Percentiles rank a stretch among this genome's conserved stretches.
phyloP scores from a whole-genome alignment of 2,329 filamentous ascomycete genomes.

The Pseudodiploospora longispora region DNA sequence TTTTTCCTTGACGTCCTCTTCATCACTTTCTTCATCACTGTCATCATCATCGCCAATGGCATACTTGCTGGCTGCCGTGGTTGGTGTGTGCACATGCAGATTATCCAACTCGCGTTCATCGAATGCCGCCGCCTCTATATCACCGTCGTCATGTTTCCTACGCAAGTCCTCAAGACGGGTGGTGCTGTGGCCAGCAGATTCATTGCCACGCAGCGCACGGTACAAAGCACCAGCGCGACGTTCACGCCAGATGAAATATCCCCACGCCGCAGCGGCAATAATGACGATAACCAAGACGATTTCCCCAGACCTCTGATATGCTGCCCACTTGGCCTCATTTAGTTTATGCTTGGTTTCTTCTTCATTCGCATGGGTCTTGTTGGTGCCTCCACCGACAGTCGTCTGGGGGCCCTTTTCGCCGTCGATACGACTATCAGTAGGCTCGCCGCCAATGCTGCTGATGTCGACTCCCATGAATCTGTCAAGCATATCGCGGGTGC shows the following conservation, averaged over 20 bases:
- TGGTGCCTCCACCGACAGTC: constrained; percentile 63
- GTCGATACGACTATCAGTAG: constrained; percentile 72
- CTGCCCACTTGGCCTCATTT: constrained; percentile 79
- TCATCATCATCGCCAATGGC: constrained; percentile 49
- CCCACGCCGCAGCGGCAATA: constrained; percentile 65
- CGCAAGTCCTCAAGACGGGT: constrained; percentile 40
- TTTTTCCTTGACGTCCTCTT: constrained; percentile 18
- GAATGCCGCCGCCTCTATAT: constrained; percentile 57
- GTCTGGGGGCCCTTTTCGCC: constrained; percentile 75
- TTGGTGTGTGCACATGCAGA: constrained; percentile 44
- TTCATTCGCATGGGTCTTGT: constrained; percentile 48
- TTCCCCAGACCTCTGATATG: constrained; percentile 82
- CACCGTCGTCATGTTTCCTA: constrained; percentile 36
- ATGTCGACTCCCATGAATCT: constrained; percentile 94
- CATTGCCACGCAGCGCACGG: constrained; percentile 37
- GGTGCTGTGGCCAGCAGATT: constrained; percentile 23
- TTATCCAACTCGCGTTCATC: constrained; percentile 59
- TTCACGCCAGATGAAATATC: constrained; percentile 60
- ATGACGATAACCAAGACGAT: constrained; percentile 75
- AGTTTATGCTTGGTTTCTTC: constrained; percentile 53
- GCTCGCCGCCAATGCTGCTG: constrained; percentile 71
- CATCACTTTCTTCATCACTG: constrained; percentile 41
- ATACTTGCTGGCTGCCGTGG: constrained; percentile 40
- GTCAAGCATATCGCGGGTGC: constrained; percentile 91
- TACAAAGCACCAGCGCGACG: constrained; percentile 50